A percentile compares a stretch with the other conserved stretches of the same genome.
Conservation (phyloP, 106 monocot genomes). For the Iris macrosiphon region DNA sequence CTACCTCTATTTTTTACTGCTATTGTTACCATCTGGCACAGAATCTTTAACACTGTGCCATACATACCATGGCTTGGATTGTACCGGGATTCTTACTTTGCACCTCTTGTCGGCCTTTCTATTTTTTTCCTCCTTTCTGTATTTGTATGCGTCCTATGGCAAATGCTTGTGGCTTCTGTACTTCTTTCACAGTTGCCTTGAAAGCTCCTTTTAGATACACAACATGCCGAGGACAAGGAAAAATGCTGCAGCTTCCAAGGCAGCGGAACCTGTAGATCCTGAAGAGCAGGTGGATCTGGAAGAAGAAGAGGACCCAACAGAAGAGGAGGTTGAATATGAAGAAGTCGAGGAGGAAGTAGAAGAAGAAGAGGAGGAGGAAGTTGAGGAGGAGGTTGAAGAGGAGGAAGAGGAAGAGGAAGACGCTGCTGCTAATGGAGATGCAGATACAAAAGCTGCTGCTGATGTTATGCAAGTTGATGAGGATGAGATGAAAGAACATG, state of each 20-base stretch:
- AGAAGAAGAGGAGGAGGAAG: slow-evolving; percentile 23
- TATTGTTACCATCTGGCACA: too few relatives aligned
- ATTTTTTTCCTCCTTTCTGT: slow-evolving; percentile 37
- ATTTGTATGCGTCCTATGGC: slow-evolving; percentile 26
- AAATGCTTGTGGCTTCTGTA: slow-evolving; percentile 50
- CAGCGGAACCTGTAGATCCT: slow-evolving; percentile 19
- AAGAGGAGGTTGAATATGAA: slow-evolving; percentile 26
- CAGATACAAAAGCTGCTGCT: slow-evolving; percentile 3
- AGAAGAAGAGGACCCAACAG: slow-evolving; percentile 23
- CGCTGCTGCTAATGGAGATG: slow-evolving; percentile 9
- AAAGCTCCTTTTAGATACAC: slow-evolving; percentile 29
- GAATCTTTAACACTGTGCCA: slow-evolving; percentile 8
- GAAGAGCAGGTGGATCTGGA: slow-evolving; percentile 20
- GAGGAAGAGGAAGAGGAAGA: slow-evolving; percentile 18
- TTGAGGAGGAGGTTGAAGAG: slow-evolving; percentile 25
- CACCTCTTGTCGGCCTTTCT: slow-evolving; percentile 36
- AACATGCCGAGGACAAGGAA: slow-evolving; percentile 41
- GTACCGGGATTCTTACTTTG: slow-evolving; percentile 32
- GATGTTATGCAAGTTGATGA: background rate
- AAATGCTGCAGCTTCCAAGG: slow-evolving; percentile 9
- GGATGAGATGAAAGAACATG: slow-evolving; percentile 22
- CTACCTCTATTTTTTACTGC: too few relatives aligned
- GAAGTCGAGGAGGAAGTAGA: slow-evolving; percentile 32
- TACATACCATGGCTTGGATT: slow-evolving; percentile 24
- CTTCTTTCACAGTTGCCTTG: slow-evolving; percentile 44